phyloP scores from a whole-genome alignment of 2,329 filamentous ascomycete genomes.

The Stachybotrys echinatus region DNA sequence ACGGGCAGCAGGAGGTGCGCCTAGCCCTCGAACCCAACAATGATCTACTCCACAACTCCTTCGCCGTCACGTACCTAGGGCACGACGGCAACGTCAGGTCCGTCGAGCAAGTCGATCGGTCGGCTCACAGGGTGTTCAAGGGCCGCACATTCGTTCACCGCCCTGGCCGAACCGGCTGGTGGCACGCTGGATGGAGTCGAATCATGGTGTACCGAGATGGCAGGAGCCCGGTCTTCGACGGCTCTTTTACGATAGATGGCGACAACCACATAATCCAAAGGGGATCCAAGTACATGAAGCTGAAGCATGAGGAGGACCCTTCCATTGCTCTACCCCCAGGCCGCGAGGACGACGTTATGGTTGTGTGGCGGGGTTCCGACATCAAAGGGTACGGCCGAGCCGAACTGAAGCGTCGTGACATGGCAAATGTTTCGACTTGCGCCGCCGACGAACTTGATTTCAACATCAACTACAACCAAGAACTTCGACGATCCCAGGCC shows the following conservation, averaged over 20 bases:
- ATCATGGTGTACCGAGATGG: constrained; percentile 77
- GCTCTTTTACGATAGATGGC: constrained; percentile 74
- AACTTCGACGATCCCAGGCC: constrained; percentile 32
- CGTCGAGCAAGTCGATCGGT: constrained; percentile 65
- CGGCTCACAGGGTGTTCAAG: constrained; percentile 77
- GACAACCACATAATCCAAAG: constrained; percentile 86
- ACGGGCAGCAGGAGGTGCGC: constrained; percentile 64
- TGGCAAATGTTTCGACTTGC: constrained; percentile 49
- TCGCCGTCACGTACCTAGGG: constrained; percentile 67
- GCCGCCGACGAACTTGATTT: constrained; percentile 71
- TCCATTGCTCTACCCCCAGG: constrained; percentile 42
- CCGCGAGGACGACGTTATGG: constrained; percentile 74
- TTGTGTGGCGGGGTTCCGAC: constrained; percentile 90
- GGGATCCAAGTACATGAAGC: constrained; percentile 65
- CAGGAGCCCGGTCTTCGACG: constrained; percentile 75
- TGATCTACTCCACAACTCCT: constrained; percentile 75
- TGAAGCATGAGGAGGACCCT: constrained; percentile 68
- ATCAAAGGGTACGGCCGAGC: constrained; percentile 47
- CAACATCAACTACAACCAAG: constrained; percentile 58
- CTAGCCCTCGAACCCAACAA: constrained; percentile 84
- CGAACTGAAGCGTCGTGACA: constrained; percentile 59
- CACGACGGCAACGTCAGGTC: constrained; percentile 63
- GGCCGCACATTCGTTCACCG: constrained; percentile 69
- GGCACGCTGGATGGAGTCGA: constrained; percentile 79
- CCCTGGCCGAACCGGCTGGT: constrained; percentile 60